Evolutionary conservation across 2,329 filamentous ascomycete species (phyloP).

Genomic region (Sodiomyces alkalinus): DNA sequence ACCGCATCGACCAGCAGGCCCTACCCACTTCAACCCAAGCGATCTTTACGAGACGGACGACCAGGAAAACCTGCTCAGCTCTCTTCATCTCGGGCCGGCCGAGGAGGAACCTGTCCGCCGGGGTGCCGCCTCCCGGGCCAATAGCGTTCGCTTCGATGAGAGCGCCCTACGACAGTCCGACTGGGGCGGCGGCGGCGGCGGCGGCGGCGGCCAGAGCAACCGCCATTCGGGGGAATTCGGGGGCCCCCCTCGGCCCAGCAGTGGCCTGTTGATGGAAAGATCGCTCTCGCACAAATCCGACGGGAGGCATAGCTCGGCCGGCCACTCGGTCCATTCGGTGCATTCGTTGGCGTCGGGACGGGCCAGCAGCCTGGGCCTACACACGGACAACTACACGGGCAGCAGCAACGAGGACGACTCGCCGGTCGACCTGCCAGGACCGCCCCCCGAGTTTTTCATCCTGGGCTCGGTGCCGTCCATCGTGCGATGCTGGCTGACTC

Average conservation of each 20-base stretch:
- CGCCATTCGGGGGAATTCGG: constrained; percentile 68
- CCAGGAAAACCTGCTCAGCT: constrained; percentile 64
- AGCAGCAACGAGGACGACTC: constrained; percentile 51
- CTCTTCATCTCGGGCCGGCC: constrained; percentile 62
- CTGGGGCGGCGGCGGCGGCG: no score
- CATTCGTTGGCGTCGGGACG: constrained; percentile 64
- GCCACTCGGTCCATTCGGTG: constrained; percentile 44
- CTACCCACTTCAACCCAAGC: constrained; percentile 61
- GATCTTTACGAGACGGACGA: constrained; percentile 86
- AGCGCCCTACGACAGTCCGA: constrained; percentile 79
- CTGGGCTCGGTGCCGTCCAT: constrained; percentile 85
- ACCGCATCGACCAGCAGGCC: constrained; percentile 43
- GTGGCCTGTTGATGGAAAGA: constrained; percentile 79
- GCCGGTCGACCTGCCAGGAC: constrained; percentile 54
- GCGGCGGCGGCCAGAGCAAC: constrained; percentile 57
- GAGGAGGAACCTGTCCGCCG: constrained; percentile 77
- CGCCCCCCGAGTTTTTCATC: constrained; percentile 72
- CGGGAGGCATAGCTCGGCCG: constrained; percentile 85
- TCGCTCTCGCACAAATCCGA: constrained; percentile 92
- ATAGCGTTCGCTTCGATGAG: constrained; percentile 95
- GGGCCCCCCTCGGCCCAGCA: constrained; percentile 58
- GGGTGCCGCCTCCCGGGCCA: constrained; percentile 79
- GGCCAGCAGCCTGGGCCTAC: constrained; percentile 77
- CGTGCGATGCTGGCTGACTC: constrained; percentile 88
- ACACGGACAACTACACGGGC: constrained; percentile 49